A percentile compares a stretch with the other conserved stretches of the same genome.
Conservation (phyloP, 1,284 basidiomycete species). For the Rhodotorula sp. region DNA sequence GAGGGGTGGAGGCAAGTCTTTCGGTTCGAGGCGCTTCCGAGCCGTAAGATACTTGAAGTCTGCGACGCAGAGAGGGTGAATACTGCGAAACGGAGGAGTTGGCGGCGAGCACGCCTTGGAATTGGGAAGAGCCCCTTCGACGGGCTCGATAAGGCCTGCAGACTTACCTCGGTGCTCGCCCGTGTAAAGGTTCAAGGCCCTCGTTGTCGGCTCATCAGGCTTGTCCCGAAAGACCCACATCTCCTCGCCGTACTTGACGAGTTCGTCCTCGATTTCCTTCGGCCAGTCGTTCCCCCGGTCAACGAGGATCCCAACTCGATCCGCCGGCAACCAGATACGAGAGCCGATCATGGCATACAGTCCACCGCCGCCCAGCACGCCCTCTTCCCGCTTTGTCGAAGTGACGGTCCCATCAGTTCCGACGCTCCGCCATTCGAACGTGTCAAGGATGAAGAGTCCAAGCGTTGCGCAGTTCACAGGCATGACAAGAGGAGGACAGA, state of each 20-base stretch:
- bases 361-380: conserved; percentile 78
- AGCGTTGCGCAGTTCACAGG: conserved; percentile 20
- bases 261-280: conserved; percentile 55
- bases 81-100: too few relatives aligned
- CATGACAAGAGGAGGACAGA: neutral
- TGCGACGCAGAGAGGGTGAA: neutral
- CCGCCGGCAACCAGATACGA: conserved; percentile 69
- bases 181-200: conserved; percentile 72
- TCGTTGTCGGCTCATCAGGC: conserved; percentile 59
- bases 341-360: conserved; percentile 65
- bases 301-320: conserved; percentile 72
- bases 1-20: conserved; percentile 33
- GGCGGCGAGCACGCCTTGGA: too few relatives aligned
- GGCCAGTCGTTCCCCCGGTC: conserved; percentile 81
- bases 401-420: neutral
- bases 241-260: conserved; percentile 64
- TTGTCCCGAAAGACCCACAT: conserved; percentile 75
- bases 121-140: too few relatives aligned
- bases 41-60: conserved; percentile 81
- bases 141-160: too few relatives aligned
- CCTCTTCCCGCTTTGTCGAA: conserved; percentile 51
- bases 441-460: conserved; percentile 40
- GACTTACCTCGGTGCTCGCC: conserved; percentile 66
- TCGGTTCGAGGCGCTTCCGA: conserved; percentile 55
- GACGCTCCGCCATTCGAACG: conserved; percentile 23